Conservation (phyloP, 2,329 filamentous ascomycete species). For the Fusarium verticillioides region DNA sequence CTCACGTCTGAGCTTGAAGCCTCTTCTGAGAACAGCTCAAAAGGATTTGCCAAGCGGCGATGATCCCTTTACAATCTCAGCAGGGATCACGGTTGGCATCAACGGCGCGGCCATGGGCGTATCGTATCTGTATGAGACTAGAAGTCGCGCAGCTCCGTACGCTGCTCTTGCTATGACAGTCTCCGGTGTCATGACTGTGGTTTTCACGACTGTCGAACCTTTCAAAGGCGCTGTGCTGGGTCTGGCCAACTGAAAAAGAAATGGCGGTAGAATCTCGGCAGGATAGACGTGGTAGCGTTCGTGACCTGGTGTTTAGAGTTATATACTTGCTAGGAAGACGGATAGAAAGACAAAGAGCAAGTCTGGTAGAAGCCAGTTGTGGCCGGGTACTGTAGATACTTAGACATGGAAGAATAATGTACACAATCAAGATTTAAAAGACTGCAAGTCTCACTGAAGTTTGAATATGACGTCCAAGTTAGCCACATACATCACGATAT, state of each 20-base stretch:
- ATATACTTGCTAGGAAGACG: slow-evolving; percentile 17
- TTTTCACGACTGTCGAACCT: slow-evolving; percentile 61
- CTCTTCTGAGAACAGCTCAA: slow-evolving; percentile 15
- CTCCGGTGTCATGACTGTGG: slow-evolving; percentile 66
- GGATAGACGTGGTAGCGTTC: slow-evolving; percentile 8
- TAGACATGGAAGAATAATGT: slow-evolving; percentile 15
- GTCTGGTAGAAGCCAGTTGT: slow-evolving; percentile 10
- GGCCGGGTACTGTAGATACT: slow-evolving; percentile 21
- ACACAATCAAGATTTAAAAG: slow-evolving; percentile 5
- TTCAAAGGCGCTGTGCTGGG: slow-evolving; percentile 53
- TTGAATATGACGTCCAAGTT: background rate
- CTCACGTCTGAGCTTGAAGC: background rate
- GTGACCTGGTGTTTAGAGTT: slow-evolving; percentile 34
- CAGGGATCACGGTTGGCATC: slow-evolving; percentile 65
- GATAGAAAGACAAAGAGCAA: slow-evolving; percentile 20
- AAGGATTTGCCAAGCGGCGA: slow-evolving; percentile 42
- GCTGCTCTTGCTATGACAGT: slow-evolving; percentile 68
- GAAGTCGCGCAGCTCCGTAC: slow-evolving; percentile 64
- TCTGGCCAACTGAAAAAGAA: slow-evolving; percentile 46
- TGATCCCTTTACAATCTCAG: slow-evolving; percentile 55
- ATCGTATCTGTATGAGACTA: slow-evolving; percentile 65
- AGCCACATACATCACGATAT: slow-evolving; percentile 9
- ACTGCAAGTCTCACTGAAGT: background rate
- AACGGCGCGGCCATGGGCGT: slow-evolving; percentile 71
- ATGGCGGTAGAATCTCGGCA: background rate